Percentiles rank a stretch among this genome's conserved stretches.
These are phyloP conservation scores for Melampsora medusae DNA, from an alignment of 1,284 basidiomycete species.

Conservation along the genomic window DNA sequence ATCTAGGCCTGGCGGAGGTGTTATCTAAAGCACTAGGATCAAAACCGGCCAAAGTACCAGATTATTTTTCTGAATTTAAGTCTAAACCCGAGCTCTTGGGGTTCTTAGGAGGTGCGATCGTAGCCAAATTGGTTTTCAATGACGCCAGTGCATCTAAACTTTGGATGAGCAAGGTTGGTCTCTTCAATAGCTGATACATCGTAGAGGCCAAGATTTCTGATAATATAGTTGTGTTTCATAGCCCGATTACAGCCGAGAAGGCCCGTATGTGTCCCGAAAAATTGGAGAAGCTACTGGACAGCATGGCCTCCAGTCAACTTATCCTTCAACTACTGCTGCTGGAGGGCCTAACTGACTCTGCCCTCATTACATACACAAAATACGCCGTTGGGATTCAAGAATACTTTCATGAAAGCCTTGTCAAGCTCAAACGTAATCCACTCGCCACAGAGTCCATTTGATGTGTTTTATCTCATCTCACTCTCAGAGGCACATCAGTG, in stretches of 20 bases:
- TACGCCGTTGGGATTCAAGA: too few relatives aligned
- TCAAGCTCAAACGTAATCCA: too few relatives aligned
- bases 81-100: slow-evolving; percentile 29
- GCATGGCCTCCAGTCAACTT: too few relatives aligned
- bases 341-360: too few relatives aligned
- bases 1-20: slow-evolving; percentile 21
- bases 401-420: too few relatives aligned
- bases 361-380: too few relatives aligned
- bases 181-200: background rate
- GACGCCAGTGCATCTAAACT: slow-evolving; percentile 35
- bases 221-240: background rate
- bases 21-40: slow-evolving; percentile 28
- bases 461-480: too few relatives aligned
- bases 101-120: slow-evolving; percentile 35
- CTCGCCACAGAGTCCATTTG: too few relatives aligned
- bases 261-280: slow-evolving; percentile 27
- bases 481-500: too few relatives aligned
- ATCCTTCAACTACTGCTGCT: too few relatives aligned
- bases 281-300: too few relatives aligned
- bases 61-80: slow-evolving; percentile 45
- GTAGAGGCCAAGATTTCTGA: background rate
- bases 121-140: slow-evolving; percentile 37
- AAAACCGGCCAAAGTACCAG: slow-evolving; percentile 30
- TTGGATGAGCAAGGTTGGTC: slow-evolving; percentile 39
- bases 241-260: slow-evolving; percentile 40